A percentile compares a stretch with the other conserved stretches of the same genome.
Evolutionary conservation across 2,329 filamentous ascomycete genomes (phyloP).

Genomic region (Hyphodiscus sp.): DNA sequence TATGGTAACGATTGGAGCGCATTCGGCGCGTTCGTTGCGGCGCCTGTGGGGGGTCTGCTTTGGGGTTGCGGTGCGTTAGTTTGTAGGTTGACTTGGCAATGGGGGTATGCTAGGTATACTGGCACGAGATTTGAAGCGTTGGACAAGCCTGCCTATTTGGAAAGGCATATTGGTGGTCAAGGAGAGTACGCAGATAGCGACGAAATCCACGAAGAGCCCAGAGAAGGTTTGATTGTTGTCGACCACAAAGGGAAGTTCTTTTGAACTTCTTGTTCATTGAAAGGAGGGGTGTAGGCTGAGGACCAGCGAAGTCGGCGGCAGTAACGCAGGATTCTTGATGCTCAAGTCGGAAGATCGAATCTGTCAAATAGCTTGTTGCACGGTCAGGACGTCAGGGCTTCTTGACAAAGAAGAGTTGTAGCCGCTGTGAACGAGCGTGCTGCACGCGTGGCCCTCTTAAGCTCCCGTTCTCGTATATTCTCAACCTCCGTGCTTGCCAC

Average conservation of each 20-base stretch:
- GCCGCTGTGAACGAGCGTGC: no score
- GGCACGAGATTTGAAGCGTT: constrained; percentile 61
- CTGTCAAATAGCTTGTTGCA: no score
- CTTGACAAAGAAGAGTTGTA: no score
- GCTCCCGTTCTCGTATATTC: no score
- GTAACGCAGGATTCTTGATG: not conserved
- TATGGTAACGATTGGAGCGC: constrained; percentile 75
- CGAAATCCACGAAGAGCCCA: constrained; percentile 17
- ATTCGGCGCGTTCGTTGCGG: constrained; percentile 77
- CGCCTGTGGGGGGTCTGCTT: constrained; percentile 67
- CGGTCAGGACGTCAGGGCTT: no score
- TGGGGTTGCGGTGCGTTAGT: constrained; percentile 61
- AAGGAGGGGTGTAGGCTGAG: not conserved
- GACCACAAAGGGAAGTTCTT: constrained; percentile 30
- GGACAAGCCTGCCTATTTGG: constrained; percentile 44
- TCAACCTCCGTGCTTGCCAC: no score
- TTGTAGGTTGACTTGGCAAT: constrained; percentile 54
- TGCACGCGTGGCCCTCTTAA: no score
- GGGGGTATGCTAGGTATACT: constrained; percentile 46
- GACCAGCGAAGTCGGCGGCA: not conserved
- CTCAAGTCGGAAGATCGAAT: no score
- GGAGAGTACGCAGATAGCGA: constrained; percentile 26
- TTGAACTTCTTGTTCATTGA: constrained; percentile 7
- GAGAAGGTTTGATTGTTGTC: constrained; percentile 20
- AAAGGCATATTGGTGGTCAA: constrained; percentile 15